Percentiles rank a stretch among this genome's conserved stretches.
phyloP scores from a whole-genome alignment of 495 filamentous ascomycete genomes.

The Penicillium chermesinum region DNA sequence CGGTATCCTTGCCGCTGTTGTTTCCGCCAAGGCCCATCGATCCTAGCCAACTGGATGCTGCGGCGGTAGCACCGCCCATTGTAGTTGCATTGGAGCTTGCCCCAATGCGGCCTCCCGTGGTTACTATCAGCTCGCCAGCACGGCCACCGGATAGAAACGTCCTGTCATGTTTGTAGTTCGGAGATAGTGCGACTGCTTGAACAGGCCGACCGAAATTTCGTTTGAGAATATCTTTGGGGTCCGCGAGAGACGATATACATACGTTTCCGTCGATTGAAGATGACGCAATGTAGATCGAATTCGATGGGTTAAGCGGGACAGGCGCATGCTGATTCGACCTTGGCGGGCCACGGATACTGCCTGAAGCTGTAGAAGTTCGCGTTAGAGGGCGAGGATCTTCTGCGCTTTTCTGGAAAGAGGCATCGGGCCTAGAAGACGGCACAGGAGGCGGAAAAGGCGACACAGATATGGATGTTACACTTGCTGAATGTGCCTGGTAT shows the following conservation, averaged over 20 bases:
- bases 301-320: conserved; percentile 66
- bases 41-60: conserved; percentile 88
- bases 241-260: conserved; percentile 76
- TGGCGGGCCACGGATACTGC: conserved; percentile 47
- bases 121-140: conserved; percentile 86
- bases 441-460: conserved; percentile 83
- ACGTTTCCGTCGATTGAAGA: conserved; percentile 95
- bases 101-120: conserved; percentile 71
- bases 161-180: conserved; percentile 83
- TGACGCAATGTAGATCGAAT: conserved; percentile 85
- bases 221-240: conserved; percentile 74
- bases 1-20: conserved; percentile 75
- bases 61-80: conserved; percentile 68
- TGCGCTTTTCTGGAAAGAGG: conserved; percentile 37
- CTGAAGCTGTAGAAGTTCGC: conserved; percentile 42
- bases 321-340: conserved; percentile 34
- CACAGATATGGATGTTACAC: conserved; percentile 81
- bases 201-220: conserved; percentile 92
- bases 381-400: conserved; percentile 42
- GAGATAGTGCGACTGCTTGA: conserved; percentile 83
- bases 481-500: conserved; percentile 89
- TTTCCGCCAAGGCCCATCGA: conserved; percentile 72
- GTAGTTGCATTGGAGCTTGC: conserved; percentile 75
- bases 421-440: conserved; percentile 51
- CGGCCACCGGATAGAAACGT: conserved; percentile 86